These are phyloP conservation scores for Leccinum angustisporum DNA, from an alignment of 1,284 basidiomycete genomes.

Conservation along the genomic window DNA sequence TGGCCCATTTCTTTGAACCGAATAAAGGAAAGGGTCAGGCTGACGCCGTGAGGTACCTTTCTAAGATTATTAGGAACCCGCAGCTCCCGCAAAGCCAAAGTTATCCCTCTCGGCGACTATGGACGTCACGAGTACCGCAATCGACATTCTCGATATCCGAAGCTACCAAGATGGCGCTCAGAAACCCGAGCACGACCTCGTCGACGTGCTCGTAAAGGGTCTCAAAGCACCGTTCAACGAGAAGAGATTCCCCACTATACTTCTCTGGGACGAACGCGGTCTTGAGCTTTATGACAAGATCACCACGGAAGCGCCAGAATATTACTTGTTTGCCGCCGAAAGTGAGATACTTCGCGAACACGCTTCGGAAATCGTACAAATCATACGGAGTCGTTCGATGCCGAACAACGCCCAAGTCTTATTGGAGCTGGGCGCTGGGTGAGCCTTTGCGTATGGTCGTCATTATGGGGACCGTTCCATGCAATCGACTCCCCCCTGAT, in stretches of 20 bases:
- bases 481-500: conserved; percentile 15
- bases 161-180: conserved; percentile 5
- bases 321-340: conserved; percentile 85
- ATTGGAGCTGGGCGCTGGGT: conserved; percentile 86
- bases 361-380: conserved; percentile 65
- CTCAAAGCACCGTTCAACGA: conserved; percentile 52
- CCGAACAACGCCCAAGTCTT: conserved; percentile 56
- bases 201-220: conserved; percentile 52
- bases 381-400: conserved; percentile 57
- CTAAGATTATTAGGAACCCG: background rate
- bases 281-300: conserved; percentile 83
- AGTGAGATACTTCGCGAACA: conserved; percentile 66
- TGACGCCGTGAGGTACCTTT: background rate
- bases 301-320: conserved; percentile 79
- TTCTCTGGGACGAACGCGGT: conserved; percentile 87
- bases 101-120: conserved; percentile 9
- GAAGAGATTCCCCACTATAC: conserved; percentile 78
- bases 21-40: background rate
- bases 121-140: conserved; percentile 22
- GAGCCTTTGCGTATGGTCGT: conserved; percentile 37
- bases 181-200: conserved; percentile 35
- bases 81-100: background rate
- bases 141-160: conserved; percentile 30
- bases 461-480: background rate
- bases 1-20: background rate